Percentiles rank a stretch among this genome's conserved stretches.
Evolutionary conservation across 2,329 filamentous ascomycete species (phyloP).

Genomic region (Botrytis cinerea): DNA sequence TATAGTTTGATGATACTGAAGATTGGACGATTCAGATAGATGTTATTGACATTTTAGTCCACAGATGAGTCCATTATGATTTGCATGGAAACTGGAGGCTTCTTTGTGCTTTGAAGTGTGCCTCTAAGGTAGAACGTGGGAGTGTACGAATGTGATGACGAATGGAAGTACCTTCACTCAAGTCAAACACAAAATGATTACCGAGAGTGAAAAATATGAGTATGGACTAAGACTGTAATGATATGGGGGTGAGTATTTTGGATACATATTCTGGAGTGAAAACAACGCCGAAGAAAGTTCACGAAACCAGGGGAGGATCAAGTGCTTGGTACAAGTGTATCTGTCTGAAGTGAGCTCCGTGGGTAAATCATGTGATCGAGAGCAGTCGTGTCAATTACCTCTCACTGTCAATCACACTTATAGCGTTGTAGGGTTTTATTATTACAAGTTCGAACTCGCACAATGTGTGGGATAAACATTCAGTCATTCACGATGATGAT

Average conservation of each 20-base stretch:
- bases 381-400: background rate
- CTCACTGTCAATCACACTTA: background rate
- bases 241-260: background rate
- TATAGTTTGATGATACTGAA: background rate
- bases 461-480: background rate
- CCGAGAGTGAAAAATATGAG: background rate
- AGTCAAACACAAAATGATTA: background rate
- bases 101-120: background rate
- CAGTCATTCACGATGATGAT: background rate
- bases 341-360: background rate
- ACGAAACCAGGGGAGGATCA: background rate
- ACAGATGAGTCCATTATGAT: background rate
- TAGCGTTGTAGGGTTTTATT: background rate
- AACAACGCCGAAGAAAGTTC: background rate
- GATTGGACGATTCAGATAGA: background rate
- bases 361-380: background rate
- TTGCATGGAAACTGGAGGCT: background rate
- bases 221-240: background rate
- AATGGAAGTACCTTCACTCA: background rate
- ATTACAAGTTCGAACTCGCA: background rate
- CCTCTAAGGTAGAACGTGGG: background rate
- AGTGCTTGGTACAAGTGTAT: background rate
- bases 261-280: background rate
- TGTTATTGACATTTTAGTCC: background rate
- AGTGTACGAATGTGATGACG: background rate